phyloP scores from a whole-genome alignment of 805 yeast genomes.

The Saccharomycopsis vini region DNA sequence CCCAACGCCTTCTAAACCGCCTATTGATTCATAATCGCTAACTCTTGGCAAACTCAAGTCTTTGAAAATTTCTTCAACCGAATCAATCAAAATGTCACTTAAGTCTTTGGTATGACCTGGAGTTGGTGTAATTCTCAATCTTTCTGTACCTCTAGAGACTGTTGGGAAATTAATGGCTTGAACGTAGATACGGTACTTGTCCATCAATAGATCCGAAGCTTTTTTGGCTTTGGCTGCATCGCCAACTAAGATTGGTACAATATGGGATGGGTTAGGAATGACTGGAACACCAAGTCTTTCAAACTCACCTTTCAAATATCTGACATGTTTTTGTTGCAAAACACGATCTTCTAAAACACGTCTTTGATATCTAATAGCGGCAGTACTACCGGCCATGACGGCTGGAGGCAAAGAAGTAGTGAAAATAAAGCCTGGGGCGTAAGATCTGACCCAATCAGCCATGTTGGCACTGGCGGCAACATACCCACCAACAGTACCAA shows the following conservation, averaged over 20 bases:
- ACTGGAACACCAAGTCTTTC: conserved; percentile 79
- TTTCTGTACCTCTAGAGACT: conserved; percentile 90
- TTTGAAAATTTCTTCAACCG: conserved; percentile 73
- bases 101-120: conserved; percentile 85
- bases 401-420: conserved; percentile 98
- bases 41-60: conserved; percentile 69
- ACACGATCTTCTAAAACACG: conserved; percentile 68
- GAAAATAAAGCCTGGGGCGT: conserved; percentile 95
- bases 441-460: conserved; percentile 93
- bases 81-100: conserved; percentile 64
- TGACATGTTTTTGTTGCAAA: conserved; percentile 75
- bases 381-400: conserved; percentile 88
- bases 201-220: conserved; percentile 84
- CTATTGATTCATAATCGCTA: conserved; percentile 64
- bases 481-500: conserved; percentile 96
- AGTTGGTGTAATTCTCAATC: conserved; percentile 96
- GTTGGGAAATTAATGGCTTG: conserved; percentile 99
- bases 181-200: conserved; percentile 81
- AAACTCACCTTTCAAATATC: conserved; percentile 72
- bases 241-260: conserved; percentile 91
- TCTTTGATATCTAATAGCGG: conserved; percentile 81
- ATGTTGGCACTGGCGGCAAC: conserved; percentile 79
- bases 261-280: conserved; percentile 95
- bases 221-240: conserved; percentile 86
- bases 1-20: conserved; percentile 93